Base-by-base conservation (phyloP, 2,329 filamentous ascomycete species). In the Fusarium sp. region DNA sequence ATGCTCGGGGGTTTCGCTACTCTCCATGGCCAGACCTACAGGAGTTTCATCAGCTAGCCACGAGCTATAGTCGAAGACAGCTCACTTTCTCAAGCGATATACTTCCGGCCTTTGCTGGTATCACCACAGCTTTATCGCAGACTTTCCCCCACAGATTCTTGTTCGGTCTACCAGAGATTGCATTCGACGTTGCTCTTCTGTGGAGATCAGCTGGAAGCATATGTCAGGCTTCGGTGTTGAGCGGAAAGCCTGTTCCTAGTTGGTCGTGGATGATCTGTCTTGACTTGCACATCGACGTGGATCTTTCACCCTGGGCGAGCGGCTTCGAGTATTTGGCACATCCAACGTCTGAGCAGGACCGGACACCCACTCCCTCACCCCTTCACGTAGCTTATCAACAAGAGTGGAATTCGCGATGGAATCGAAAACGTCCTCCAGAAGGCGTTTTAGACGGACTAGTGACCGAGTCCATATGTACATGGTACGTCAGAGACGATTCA, bases 1-100 rank as follows among this genome's bases (percentile, higher is more conserved):
- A 40, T 27, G 24, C 50, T 12, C 50, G 50, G 11, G 50, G 50
- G 3, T 52, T 52, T 5, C 50, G 50, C 6, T 52, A 52, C 14
- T 52, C 50, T 27, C 32, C 50, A 3, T 52, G 50, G 50, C 50
- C 50, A 8, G 50, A 52, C 8, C 15, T 52, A 10, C 50, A 52
- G 8, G 50, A 52, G 14, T 52, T 52, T 5, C 50, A 52, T 16
- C 50, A 52, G 5, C 10, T 52, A 6, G 50, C 50, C 6, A 52
- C 24, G 0, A 52, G 50, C 12, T 52, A 52, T 27, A 52, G 50
- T 20, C 50, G 50, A 0, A 52, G 50, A n/a, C 24, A 42, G 5
- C 10, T 52, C 3, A 16, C 32, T 0, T 42, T 52, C 1, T 27
- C 50, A 0, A 18, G 24, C 8, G 50, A 52, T 15, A 52, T 42